Base-by-base conservation (phyloP, 768 basidiomycete species). In the Lactarius sp. region DNA sequence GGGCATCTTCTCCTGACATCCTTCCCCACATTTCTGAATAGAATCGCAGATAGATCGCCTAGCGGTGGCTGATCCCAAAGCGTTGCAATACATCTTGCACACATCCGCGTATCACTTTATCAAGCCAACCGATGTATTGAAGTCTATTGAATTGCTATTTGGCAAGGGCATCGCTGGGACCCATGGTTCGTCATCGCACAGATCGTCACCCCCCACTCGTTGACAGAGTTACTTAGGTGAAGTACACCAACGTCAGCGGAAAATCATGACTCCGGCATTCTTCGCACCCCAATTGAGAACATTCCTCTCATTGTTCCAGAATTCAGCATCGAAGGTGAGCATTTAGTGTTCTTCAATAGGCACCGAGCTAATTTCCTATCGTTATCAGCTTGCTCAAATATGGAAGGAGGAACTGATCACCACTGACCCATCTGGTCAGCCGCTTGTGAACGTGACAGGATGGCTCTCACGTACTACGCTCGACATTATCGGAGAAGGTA, bases 401-500 rank as follows among this genome's bases (percentile, higher is more conserved):
- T 69, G 70, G 71, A 70, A 60, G 52, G 69, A 70, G 1, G 31
- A 65, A 5, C 52, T 70, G 3, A 62, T 61, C 18, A 36, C 55
- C 1, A 34, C 49, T 4, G 50, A 41, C 8, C 8, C 62, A 3
- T 57, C 62, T 2, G 20, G 33, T 0, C 51, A 66, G 3, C 49
- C 61, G 18, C 39, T 62, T 13, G 51, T 70, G 36, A 69, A 69
- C 41, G 62, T 71, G 16, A 18, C 33, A 8, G n/a, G 56, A 6
- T 71, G 70, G 71, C 62, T 72, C 6, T 64, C 70, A 2, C 62
- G 69, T 2, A 69, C 67, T 53, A 71, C 70, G 13, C 62, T 72
- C 18, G 71, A 71, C 52, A 61, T 70, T 16, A 72, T 72, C 42
- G 68, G 70, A 27, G 69, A 70, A 64, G 66, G 71, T 72, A 27